Percentiles rank a stretch among this genome's conserved stretches.
Evolutionary conservation across 2,329 filamentous ascomycete species (phyloP).

Genomic region (Ceratocystis eucalypticola): DNA sequence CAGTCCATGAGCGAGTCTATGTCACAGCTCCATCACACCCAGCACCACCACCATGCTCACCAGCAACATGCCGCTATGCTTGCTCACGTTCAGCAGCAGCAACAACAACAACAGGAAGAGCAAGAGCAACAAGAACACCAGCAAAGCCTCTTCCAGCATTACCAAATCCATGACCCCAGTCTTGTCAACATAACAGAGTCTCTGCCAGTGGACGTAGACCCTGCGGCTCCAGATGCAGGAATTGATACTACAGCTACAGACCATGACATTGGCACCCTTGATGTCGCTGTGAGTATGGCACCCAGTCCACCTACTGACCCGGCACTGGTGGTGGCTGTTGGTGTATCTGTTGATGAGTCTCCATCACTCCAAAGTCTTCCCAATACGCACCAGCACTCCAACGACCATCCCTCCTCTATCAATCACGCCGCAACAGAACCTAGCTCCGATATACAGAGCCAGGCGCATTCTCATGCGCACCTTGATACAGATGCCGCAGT

Average conservation of each 20-base stretch:
- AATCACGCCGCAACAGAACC: neutral
- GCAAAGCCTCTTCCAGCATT: neutral
- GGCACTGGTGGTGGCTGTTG: neutral
- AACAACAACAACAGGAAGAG: slow-evolving; percentile 4
- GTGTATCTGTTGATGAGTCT: neutral
- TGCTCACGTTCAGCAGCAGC: slow-evolving; percentile 6
- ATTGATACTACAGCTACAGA: neutral
- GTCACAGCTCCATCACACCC: neutral
- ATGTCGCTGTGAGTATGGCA: neutral
- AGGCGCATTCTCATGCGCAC: neutral
- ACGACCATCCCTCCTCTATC: neutral
- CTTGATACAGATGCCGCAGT: neutral
- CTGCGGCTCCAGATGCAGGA: neutral
- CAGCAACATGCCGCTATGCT: slow-evolving; percentile 4
- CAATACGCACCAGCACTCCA: neutral
- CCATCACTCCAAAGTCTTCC: neutral
- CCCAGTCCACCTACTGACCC: slow-evolving; percentile 10
- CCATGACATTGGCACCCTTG: neutral
- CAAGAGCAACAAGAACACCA: neutral
- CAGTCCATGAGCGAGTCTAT: neutral
- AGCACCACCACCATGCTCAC: slow-evolving; percentile 11
- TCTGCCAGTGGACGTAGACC: neutral
- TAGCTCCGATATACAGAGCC: neutral
- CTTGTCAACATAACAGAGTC: neutral
- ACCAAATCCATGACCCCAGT: slow-evolving; percentile 7